Evolutionary conservation across 1,284 basidiomycete species (phyloP).

Genomic region (Bjerkandera adusta): DNA sequence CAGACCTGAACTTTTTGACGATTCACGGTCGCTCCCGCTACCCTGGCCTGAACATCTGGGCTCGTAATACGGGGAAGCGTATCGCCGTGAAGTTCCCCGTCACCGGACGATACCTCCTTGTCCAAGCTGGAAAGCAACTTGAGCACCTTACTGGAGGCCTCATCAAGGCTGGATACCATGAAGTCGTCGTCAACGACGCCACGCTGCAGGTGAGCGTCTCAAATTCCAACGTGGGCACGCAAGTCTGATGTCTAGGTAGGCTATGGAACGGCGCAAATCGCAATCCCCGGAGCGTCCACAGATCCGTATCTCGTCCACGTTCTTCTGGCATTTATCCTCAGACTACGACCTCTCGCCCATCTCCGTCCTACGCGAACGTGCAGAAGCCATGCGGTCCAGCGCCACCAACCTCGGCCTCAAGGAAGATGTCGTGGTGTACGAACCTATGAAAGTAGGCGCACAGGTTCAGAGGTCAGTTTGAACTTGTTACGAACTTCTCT

Average conservation of each 20-base stretch:
- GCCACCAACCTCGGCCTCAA: slow-evolving; percentile 37
- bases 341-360: slow-evolving; percentile 75
- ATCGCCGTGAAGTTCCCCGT: slow-evolving; percentile 81
- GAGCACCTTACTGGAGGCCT: slow-evolving; percentile 87
- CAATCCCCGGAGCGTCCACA: slow-evolving; percentile 73
- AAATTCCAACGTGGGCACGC: background rate
- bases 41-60: slow-evolving; percentile 88
- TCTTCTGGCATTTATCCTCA: slow-evolving; percentile 91
- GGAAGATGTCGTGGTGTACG: slow-evolving; percentile 52
- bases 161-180: slow-evolving; percentile 90
- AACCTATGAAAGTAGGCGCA: slow-evolving; percentile 81
- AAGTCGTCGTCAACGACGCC: slow-evolving; percentile 83
- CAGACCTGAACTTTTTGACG: slow-evolving; percentile 81
- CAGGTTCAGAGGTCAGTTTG: slow-evolving; percentile 76
- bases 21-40: slow-evolving; percentile 90
- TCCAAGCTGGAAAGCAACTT: slow-evolving; percentile 91
- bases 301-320: slow-evolving; percentile 90
- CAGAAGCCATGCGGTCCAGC: slow-evolving; percentile 38
- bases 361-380: slow-evolving; percentile 47
- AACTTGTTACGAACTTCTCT: slow-evolving; percentile 1
- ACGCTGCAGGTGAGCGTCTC: slow-evolving; percentile 58
- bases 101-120: slow-evolving; percentile 67
- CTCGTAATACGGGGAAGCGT: slow-evolving; percentile 85
- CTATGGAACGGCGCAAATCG: slow-evolving; percentile 58
- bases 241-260: slow-evolving; percentile 38